Evolutionary conservation across 179 eudicot species (phyloP), one percentile per base, ranked within the genome.

Genomic region (Camellia oleifera): DNA sequence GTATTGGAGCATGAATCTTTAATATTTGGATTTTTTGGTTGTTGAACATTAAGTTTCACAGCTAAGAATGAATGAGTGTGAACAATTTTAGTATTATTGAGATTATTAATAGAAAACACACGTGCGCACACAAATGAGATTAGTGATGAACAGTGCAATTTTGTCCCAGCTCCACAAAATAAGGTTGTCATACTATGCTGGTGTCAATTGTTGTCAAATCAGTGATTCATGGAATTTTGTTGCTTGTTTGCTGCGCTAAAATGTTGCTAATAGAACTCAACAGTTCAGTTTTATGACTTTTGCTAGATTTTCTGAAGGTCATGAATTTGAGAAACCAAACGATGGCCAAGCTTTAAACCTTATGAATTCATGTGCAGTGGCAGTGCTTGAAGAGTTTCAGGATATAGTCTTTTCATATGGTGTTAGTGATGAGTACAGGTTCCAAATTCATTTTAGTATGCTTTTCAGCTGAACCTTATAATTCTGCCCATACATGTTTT

Each of bases 361-460:
- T 60, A 94, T 96, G 99, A 94, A 96, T 87, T 84, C 94, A 74
- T 92, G 98, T 89, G 99, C 98, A 63, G 86, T 84, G 75, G 91
- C 90, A 82, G 91, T 96, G 82, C 69, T 91, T 57, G 89, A 91
- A 81, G 94, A 92, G 89, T 90, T 92, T 70, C 82, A 73, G 80
- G 98, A 94, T 75, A 74, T 94, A 76, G 76, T 88, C 63, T 96
- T 96, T 77, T 84, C 93, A 50, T 96, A 92, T 79, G 99, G 99
- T 23, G 94, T 89, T 72, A 96, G 99, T 82, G 97, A 96, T 71
- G 98, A 95, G 83, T 95, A 86, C 86, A 93, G 99, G 98, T 91
- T 77, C 52, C 42, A 40, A 53, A 54, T 67, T 56, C 3, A 18
- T 54, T 32, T 26, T 68, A 20, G 45, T 23, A 2, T 56, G 42